These are phyloP conservation scores for Barnettozyma populi DNA, from an alignment of 805 yeast species.

Conservation along the genomic window DNA sequence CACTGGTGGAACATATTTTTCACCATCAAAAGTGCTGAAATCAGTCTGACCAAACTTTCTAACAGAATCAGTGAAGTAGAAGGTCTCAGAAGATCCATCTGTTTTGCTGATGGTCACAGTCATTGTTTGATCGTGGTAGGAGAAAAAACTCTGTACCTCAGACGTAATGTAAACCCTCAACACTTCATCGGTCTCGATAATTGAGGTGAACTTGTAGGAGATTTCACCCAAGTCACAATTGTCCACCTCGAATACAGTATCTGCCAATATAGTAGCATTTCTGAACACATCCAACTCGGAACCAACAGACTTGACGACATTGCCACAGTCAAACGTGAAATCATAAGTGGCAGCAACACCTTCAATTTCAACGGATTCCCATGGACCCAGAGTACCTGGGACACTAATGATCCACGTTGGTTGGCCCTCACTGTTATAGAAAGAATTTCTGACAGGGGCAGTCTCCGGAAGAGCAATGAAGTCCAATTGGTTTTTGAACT, in stretches of 20 bases:
- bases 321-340: constrained; percentile 3
- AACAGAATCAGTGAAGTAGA: background rate
- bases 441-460: constrained; percentile 7
- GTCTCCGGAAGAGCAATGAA: constrained; percentile 7
- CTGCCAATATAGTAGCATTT: constrained; percentile 1
- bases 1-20: background rate
- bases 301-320: constrained; percentile 1
- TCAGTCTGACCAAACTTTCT: background rate
- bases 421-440: background rate
- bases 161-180: background rate
- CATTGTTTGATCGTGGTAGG: background rate
- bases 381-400: too few relatives aligned
- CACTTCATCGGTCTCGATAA: background rate
- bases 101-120: background rate
- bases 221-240: background rate
- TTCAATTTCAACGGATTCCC: background rate
- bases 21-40: background rate
- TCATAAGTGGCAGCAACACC: background rate
- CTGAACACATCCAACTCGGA: constrained; percentile 1
- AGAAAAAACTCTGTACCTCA: background rate
- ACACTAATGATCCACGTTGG: too few relatives aligned
- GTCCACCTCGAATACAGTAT: background rate
- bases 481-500: background rate
- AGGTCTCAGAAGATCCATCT: background rate
- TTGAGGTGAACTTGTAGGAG: background rate